Base-by-base conservation (phyloP, 2,329 filamentous ascomycete species). In the Aspergillus floridensis region DNA sequence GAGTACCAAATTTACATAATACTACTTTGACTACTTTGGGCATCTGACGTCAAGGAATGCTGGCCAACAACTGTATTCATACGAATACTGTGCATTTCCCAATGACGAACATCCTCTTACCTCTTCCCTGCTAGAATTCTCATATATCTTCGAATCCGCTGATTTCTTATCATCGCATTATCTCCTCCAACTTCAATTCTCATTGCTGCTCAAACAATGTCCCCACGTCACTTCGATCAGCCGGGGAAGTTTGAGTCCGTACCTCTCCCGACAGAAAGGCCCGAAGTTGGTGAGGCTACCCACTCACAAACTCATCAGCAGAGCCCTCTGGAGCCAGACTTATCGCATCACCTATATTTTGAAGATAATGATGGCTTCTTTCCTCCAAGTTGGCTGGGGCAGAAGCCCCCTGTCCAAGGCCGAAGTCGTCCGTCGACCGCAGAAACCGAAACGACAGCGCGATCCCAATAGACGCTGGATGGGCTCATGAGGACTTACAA, bases 281-380 rank as follows among this genome's bases (percentile, higher is more conserved):
- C 14, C 16, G 38, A 44, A 44, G 38, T 19, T 14, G 14, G 16
- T 16, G 38, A 44, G 38, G 16, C 3, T 16, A 6, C 14, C 5
- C 38, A 16, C 16, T n/a, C 38, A 19, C 38, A 44, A 7, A 8
- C 19, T 19, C 16, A 14, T 14, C 38, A 44, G 6, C 16, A 44
- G 14, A 59, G 14, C 21, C 59, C 55, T 12, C 46, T 56, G n/a
- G 58, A 69, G 22, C 63, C 66, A 5, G 63, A 69, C 22, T 22
- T 72, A 19, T 67, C 68, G 29, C 71, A 75, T 63, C 66, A 70
- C 59, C 71, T 74, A 19, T 68, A 73, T 55, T 75, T 70, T 29
- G 71, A 75, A 59, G 72, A 75, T 49, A 74, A 75, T 50, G 70
- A 70, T 35, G 65, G 66, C 54, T 75, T 75, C 58, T 75, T 75